phyloP scores from a whole-genome alignment of 23 red algal species.

The Gracilaria caudata region DNA sequence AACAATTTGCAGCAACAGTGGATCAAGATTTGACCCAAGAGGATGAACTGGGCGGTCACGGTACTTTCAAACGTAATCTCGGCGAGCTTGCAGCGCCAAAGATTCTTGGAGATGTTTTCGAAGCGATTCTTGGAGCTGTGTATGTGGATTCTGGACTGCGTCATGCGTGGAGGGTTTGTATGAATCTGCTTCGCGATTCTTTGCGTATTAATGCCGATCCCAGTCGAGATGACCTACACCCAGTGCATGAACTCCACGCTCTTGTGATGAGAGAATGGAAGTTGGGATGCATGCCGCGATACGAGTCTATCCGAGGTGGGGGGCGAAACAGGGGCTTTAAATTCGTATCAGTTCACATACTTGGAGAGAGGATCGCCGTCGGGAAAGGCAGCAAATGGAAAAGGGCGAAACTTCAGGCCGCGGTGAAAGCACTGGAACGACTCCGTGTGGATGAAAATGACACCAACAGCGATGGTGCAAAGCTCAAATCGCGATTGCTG shows the following conservation, averaged over 20 bases:
- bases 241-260: slow-evolving; percentile 42
- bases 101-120: slow-evolving; percentile 73
- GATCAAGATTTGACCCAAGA: slow-evolving; percentile 42
- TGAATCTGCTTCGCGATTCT: slow-evolving; percentile 51
- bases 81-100: slow-evolving; percentile 72
- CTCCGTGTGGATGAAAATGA: not conserved
- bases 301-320: slow-evolving; percentile 2
- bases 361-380: slow-evolving; percentile 42
- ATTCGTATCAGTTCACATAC: slow-evolving; percentile 32
- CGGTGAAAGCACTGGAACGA: slow-evolving; percentile 39
- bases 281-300: slow-evolving; percentile 10
- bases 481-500: not conserved
- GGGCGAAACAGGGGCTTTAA: not conserved
- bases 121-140: slow-evolving; percentile 65
- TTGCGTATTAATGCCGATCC: slow-evolving; percentile 71
- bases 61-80: slow-evolving; percentile 38
- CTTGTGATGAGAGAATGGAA: slow-evolving; percentile 48
- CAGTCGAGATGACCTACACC: slow-evolving; percentile 45
- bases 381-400: slow-evolving; percentile 51
- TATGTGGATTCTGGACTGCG: slow-evolving; percentile 63
- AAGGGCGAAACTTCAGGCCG: slow-evolving; percentile 60
- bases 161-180: slow-evolving; percentile 53
- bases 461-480: not conserved
- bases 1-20: slow-evolving; percentile 43
- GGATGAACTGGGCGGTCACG: slow-evolving; percentile 34